These are phyloP conservation scores for Aspergillus sp. DNA, from an alignment of 2,329 filamentous ascomycete genomes.

Conservation along the genomic window DNA sequence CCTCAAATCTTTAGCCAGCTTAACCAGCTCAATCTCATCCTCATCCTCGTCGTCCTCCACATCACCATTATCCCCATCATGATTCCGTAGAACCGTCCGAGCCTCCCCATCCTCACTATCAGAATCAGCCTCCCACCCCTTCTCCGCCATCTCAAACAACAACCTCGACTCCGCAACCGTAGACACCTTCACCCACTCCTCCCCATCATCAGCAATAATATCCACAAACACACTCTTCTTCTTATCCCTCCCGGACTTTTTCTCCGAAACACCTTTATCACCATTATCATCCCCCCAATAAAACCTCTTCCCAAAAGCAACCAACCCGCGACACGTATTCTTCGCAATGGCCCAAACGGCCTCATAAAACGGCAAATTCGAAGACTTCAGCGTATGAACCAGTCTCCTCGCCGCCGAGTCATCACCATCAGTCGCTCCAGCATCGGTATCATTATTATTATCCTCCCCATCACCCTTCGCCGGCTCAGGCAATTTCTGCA, in stretches of 20 bases:
- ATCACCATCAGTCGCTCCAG: constrained; percentile 7
- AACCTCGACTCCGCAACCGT: constrained; percentile 65
- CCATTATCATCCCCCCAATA: constrained; percentile 44
- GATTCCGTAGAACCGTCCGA: constrained; percentile 30
- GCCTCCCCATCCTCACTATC: constrained; percentile 46
- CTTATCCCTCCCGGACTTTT: constrained; percentile 39
- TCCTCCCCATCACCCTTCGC: constrained; percentile 15
- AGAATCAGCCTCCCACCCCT: constrained; percentile 59
- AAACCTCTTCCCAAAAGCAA: constrained; percentile 59
- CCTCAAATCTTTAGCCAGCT: constrained; percentile 59
- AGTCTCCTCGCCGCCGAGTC: constrained; percentile 35
- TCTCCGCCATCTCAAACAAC: constrained; percentile 68
- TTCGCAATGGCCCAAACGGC: constrained; percentile 66
- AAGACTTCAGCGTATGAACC: constrained; percentile 62
- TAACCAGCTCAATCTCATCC: constrained; percentile 62
- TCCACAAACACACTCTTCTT: constrained; percentile 62
- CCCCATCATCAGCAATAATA: constrained; percentile 63
- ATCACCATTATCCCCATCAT: constrained; percentile 24
- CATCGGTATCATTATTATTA: not conserved
- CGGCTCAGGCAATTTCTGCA: constrained; percentile 21
- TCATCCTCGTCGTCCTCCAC: constrained; percentile 46
- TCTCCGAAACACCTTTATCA: constrained; percentile 24
- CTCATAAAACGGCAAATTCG: constrained; percentile 66
- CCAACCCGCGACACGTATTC: constrained; percentile 53
- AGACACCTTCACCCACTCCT: constrained; percentile 69